Evolutionary conservation across 2,329 filamentous ascomycete genomes (phyloP).

Genomic region (Exserohilum rostratum): DNA sequence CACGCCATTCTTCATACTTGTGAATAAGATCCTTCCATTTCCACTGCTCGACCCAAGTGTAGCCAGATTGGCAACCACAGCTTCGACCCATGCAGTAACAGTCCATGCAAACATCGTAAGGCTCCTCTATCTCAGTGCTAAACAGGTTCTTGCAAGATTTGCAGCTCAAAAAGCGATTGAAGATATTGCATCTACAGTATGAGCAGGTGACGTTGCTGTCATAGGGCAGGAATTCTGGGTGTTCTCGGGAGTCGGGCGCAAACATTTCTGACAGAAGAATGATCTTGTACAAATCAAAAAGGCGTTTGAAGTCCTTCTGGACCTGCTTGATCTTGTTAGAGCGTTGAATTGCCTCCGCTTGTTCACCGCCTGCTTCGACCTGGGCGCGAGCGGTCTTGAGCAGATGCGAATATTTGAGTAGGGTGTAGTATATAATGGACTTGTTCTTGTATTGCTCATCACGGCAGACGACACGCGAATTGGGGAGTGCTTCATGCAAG

Average conservation of each 20-base stretch:
- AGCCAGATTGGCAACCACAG: conserved; percentile 82
- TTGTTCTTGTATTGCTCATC: conserved; percentile 99
- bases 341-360: conserved; percentile 47
- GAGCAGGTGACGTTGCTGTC: conserved; percentile 94
- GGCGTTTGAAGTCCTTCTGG: conserved; percentile 78
- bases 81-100: conserved; percentile 98
- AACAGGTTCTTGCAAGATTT: conserved; percentile 76
- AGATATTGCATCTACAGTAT: conserved; percentile 94
- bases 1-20: conserved; percentile 83
- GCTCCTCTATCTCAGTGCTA: conserved; percentile 74
- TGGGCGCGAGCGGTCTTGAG: conserved; percentile 65
- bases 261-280: conserved; percentile 89
- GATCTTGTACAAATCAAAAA: conserved; percentile 78
- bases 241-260: conserved; percentile 68
- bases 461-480: conserved; percentile 87
- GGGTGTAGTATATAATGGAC: conserved; percentile 86
- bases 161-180: conserved; percentile 95
- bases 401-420: conserved; percentile 74
- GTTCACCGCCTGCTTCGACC: conserved; percentile 53
- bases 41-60: conserved; percentile 94
- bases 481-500: conserved; percentile 83
- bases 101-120: conserved; percentile 97
- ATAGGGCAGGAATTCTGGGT: conserved; percentile 77
- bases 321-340: conserved; percentile 68
- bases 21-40: conserved; percentile 77